phyloP scores from a whole-genome alignment of 2,329 filamentous ascomycete species.

The Chalaropsis ovoidea region DNA sequence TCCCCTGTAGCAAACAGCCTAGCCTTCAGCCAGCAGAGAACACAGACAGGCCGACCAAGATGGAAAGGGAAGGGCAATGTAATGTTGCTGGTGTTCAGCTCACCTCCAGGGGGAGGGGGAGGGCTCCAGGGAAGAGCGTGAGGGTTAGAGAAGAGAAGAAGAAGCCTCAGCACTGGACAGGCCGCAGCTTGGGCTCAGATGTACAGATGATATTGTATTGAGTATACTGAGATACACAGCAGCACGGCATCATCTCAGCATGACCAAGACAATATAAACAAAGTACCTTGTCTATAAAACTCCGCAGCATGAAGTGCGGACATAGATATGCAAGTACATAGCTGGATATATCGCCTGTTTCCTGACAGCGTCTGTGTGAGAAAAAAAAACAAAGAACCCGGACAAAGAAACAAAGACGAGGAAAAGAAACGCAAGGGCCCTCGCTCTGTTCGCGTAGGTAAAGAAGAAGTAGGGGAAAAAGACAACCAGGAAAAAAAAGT shows the following conservation, averaged over 20 bases:
- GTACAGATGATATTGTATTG: too few species aligned
- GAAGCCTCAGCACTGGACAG: background rate
- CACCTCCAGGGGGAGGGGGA: too few species aligned
- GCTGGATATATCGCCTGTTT: background rate
- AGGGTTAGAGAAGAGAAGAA: background rate
- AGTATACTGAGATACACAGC: background rate
- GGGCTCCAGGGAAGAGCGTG: background rate
- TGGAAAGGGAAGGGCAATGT: background rate
- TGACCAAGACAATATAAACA: background rate
- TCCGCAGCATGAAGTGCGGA: background rate
- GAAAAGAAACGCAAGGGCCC: background rate
- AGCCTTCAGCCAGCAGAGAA: background rate
- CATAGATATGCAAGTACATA: too few species aligned
- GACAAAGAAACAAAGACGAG: background rate
- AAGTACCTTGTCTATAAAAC: conserved; percentile 5
- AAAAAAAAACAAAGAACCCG: background rate
- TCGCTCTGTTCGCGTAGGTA: background rate
- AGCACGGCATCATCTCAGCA: background rate
- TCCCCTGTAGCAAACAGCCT: background rate
- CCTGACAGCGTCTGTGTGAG: background rate
- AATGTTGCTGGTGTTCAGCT: background rate
- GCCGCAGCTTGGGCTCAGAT: too few species aligned
- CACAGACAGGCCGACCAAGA: background rate
- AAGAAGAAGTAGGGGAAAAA: background rate
- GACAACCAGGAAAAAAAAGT: background rate